Evolutionary conservation across 768 basidiomycete genomes (phyloP), one percentile per base, ranked within the genome.

Genomic region (Pleurotus giganteus): DNA sequence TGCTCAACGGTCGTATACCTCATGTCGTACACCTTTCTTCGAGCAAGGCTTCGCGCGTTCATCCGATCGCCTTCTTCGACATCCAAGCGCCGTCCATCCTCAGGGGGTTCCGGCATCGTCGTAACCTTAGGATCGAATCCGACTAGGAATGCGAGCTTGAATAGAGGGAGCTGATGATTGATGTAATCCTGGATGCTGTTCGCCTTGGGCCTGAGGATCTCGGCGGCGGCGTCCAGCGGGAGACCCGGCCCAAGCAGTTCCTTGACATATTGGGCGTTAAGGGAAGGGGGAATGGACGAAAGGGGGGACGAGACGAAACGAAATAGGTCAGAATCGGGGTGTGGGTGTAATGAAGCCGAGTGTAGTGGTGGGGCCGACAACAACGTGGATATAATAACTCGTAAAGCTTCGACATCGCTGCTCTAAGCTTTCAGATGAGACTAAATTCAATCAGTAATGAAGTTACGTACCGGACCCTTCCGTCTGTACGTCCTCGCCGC

Each of bases 11-110:
- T 59, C 17, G 73, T 62, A 29, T 72, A 74, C 8, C 68, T 59
- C 45, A 73, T 67, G 47, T 74, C 66, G 50, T 74, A 75, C 0
- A 72, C 70, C 12, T 63, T 67, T n/a, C 61, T 58, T 13, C 74
- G 63, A 1, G 74, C 73, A 6, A 66, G 49, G 31, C 65, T 60
- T 19, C 72, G 71, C 4, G 67, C 67, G 8, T 54, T 52, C 2
- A 51, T 17, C n/a, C 34, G n/a, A 37, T 51, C 49, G 17, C 23
- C 12, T 24, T 51, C 49, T 23, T 51, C 49, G 6, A 51, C 19
- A 13, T 51, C 49, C 34, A 52, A 28, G 13, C 44, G 50, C 49
- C 66, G 63, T 4, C 59, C 53, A 0, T 58, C 31, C 1, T 46
- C 12, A 1, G 54, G 43, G 28, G 58, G 55, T 9, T 44, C 17